A percentile compares a stretch with the other conserved stretches of the same genome.
phyloP scores from a whole-genome alignment of 2,329 filamentous ascomycete species.

The Helicocarpus griseus region DNA sequence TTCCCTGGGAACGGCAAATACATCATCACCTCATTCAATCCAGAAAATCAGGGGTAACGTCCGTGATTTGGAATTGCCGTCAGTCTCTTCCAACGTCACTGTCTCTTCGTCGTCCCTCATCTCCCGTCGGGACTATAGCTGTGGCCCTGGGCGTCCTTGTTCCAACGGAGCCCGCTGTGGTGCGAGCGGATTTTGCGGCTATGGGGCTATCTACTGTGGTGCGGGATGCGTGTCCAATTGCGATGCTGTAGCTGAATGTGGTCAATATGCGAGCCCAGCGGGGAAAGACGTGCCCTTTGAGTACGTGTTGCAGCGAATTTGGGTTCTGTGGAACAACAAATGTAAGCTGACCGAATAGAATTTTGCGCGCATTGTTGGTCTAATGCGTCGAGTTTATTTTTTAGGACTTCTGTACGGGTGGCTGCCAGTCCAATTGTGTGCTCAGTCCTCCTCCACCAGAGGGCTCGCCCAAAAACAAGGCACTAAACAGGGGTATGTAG shows the following conservation, averaged over 20 bases:
- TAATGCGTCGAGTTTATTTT: too few species aligned
- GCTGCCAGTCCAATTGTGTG: slow-evolving; percentile 8
- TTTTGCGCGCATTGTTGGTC: too few species aligned
- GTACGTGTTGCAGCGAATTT: slow-evolving; percentile 20
- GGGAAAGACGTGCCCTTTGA: slow-evolving; percentile 20
- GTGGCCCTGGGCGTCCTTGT: too few species aligned
- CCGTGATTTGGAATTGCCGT: too few species aligned
- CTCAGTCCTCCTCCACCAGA: background rate
- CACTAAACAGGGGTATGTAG: background rate
- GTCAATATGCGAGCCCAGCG: slow-evolving; percentile 16
- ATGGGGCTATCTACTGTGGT: slow-evolving; percentile 15
- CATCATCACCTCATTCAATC: too few species aligned
- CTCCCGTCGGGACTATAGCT: too few species aligned
- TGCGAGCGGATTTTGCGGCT: slow-evolving; percentile 14
- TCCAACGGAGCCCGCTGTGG: slow-evolving; percentile 1
- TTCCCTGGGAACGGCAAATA: too few species aligned
- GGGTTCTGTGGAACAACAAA: slow-evolving; percentile 24
- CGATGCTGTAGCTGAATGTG: slow-evolving; percentile 29
- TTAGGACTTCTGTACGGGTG: slow-evolving; percentile 20
- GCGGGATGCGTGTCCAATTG: slow-evolving; percentile 22
- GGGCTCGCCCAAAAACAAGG: background rate
- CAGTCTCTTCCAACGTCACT: too few species aligned
- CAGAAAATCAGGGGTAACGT: too few species aligned
- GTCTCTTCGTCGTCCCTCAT: too few species aligned
- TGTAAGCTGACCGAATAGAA: background rate